A percentile compares a stretch with the other conserved stretches of the same genome.
Conservation (phyloP, 768 basidiomycete genomes). For the Naganishia vaughanmartiniae region DNA sequence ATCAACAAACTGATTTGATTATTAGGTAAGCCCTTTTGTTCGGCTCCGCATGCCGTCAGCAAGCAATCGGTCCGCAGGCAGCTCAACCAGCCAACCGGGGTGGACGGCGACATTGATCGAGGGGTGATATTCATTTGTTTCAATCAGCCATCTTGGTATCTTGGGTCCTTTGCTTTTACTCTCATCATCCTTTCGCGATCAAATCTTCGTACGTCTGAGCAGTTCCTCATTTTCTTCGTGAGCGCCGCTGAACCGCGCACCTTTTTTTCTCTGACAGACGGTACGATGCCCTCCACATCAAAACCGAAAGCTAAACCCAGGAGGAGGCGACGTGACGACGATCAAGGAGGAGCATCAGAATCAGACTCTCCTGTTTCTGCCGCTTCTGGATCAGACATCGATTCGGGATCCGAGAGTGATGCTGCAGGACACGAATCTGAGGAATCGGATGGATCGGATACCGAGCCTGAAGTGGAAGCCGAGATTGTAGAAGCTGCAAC, state of each 20-base stretch:
- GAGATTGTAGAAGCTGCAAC: not conserved
- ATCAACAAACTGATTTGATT: not conserved
- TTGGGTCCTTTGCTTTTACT: not conserved
- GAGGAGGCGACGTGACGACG: slow-evolving; percentile 11
- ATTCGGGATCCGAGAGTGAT: slow-evolving; percentile 16
- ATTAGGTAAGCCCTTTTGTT: not conserved
- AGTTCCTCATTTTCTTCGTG: not conserved
- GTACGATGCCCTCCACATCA: slow-evolving; percentile 1
- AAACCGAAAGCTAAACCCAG: slow-evolving; percentile 6
- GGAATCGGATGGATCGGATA: not conserved
- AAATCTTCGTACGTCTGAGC: not conserved
- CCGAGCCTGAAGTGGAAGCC: not conserved
- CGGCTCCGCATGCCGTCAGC: not conserved
- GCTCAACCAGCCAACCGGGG: no score
- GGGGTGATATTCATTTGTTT: no score
- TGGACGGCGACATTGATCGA: no score
- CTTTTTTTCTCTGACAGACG: not conserved
- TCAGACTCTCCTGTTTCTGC: not conserved
- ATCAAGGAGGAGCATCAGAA: not conserved
- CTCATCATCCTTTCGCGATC: not conserved
- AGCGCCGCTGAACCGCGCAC: not conserved
- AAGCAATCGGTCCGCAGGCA: not conserved
- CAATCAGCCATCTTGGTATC: not conserved
- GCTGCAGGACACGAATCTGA: not conserved
- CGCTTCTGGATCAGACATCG: not conserved